phyloP scores from a whole-genome alignment of 2,329 filamentous ascomycete genomes.

The Hymenoscyphus fraxineus region DNA sequence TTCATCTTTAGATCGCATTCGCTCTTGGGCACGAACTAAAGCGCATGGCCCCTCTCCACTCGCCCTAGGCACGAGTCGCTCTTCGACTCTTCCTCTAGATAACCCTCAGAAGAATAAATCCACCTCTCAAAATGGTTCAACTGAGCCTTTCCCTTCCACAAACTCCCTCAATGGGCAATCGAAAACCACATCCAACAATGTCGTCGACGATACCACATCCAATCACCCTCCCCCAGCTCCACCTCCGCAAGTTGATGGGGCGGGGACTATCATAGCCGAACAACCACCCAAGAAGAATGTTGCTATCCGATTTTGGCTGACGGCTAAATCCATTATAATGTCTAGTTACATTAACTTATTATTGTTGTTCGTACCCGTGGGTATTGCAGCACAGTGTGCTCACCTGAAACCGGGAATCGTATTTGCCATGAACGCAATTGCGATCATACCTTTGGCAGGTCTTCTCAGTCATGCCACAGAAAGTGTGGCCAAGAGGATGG shows the following conservation, averaged over 20 bases:
- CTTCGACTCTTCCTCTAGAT: conserved; percentile 39
- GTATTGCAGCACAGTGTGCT: conserved; percentile 61
- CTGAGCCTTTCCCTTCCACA: conserved; percentile 13
- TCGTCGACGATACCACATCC: conserved; percentile 36
- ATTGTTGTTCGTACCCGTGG: conserved; percentile 73
- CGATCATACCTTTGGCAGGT: conserved; percentile 71
- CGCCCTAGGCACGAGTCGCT: conserved; percentile 35
- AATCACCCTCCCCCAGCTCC: conserved; percentile 39
- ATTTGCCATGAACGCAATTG: conserved; percentile 72
- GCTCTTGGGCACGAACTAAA: conserved; percentile 52
- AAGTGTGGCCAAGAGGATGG: conserved; percentile 67
- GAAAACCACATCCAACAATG: conserved; percentile 31
- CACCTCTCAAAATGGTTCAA: conserved; percentile 22
- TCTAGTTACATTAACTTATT: conserved; percentile 77
- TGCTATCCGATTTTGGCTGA: conserved; percentile 31
- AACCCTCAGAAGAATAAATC: conserved; percentile 23
- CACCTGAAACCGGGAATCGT: conserved; percentile 55
- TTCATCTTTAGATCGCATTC: conserved; percentile 53
- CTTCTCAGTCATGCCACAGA: conserved; percentile 71
- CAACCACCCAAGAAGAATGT: conserved; percentile 31
- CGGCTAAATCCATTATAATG: conserved; percentile 56
- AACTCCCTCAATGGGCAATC: conserved; percentile 18
- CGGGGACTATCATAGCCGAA: conserved; percentile 53
- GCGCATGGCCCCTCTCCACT: conserved; percentile 49
- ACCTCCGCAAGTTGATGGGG: conserved; percentile 49